A percentile compares a stretch with the other conserved stretches of the same genome.
phyloP scores from a whole-genome alignment of 2,329 filamentous ascomycete species.

The Orbilia blumenaviensis region DNA sequence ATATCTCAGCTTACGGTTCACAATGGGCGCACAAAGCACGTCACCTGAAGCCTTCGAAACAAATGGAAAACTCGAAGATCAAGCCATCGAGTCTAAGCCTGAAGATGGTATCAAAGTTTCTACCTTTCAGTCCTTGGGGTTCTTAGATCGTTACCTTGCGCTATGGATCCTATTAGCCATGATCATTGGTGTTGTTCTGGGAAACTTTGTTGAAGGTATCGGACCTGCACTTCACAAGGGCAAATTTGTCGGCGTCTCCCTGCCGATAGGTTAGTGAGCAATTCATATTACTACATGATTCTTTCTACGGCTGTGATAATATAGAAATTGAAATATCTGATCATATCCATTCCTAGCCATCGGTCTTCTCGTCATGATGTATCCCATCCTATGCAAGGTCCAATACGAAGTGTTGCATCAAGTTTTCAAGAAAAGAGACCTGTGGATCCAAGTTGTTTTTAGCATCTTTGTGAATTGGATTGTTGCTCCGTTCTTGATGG shows the following conservation, averaged over 20 bases:
- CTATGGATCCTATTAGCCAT: constrained; percentile 83
- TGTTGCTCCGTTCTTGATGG: constrained; percentile 82
- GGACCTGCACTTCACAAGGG: constrained; percentile 73
- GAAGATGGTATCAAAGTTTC: constrained; percentile 57
- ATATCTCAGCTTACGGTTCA: too few species aligned
- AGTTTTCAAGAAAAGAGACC: constrained; percentile 68
- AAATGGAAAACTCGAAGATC: not conserved
- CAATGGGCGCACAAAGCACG: not conserved
- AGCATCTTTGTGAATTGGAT: constrained; percentile 84
- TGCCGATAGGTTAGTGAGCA: constrained; percentile 69
- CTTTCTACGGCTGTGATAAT: not conserved
- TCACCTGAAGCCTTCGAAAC: not conserved
- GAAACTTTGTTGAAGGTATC: constrained; percentile 75
- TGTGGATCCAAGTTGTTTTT: constrained; percentile 83
- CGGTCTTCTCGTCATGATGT: constrained; percentile 91
- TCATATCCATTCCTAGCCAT: constrained; percentile 65
- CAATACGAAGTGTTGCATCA: constrained; percentile 78
- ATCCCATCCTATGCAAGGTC: constrained; percentile 88
- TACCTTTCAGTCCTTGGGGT: constrained; percentile 67
- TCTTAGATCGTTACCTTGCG: constrained; percentile 72
- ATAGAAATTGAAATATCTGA: not conserved
- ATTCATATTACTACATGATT: not conserved
- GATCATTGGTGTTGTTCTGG: constrained; percentile 76
- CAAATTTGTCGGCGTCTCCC: constrained; percentile 75
- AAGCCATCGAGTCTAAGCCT: not conserved